Evolutionary conservation across 2,329 filamentous ascomycete genomes (phyloP), one percentile per base, ranked within the genome.

Genomic region (Magnaporthiopsis poae): DNA sequence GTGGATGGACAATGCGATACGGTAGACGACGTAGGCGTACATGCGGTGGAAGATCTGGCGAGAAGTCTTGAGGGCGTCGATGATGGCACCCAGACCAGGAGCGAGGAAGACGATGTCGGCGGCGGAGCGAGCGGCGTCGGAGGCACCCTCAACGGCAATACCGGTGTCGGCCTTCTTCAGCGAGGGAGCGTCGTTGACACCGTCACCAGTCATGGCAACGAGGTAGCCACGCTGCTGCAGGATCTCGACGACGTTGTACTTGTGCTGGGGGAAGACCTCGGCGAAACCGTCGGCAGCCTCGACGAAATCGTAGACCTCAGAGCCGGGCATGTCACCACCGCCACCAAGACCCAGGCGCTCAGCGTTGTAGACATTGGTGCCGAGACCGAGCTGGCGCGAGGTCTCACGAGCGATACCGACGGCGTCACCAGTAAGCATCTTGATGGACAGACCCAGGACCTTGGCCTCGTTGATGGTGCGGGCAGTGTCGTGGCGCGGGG

Each of bases 41-140:
- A 96, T 96, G 74, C 92, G 91, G 81, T 96, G 92, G 84, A 96
- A 96, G 78, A 96, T 96, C 78, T 96, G 92, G 74, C 92, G 90
- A 39, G 91, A 94, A 71, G 90, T 96, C 83, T 96, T 96, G 72
- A 96, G 85, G 68, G 92, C 91, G 77, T 96, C 91, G 73, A 96
- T 96, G 77, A 96, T 96, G 69, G 92, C 90, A 78, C 91, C 92
- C 69, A 96, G 88, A 82, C 92, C 92, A 66, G 92, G 91, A 72
- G 90, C 91, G 76, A 96, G 86, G 85, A 96, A 96, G 73, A 96
- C 92, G 73, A 96, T 96, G 80, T 96, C 92, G 74, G 92, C 91
- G 71, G 92, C 92, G 68, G 92, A 95, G 71, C 91, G 90, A 74
- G 92, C 92, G 76, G 92, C 92, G 76, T 96, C 92, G 35, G 91